phyloP scores from a whole-genome alignment of 1,139 yeast species.

The Suhomyces anneliseae region DNA sequence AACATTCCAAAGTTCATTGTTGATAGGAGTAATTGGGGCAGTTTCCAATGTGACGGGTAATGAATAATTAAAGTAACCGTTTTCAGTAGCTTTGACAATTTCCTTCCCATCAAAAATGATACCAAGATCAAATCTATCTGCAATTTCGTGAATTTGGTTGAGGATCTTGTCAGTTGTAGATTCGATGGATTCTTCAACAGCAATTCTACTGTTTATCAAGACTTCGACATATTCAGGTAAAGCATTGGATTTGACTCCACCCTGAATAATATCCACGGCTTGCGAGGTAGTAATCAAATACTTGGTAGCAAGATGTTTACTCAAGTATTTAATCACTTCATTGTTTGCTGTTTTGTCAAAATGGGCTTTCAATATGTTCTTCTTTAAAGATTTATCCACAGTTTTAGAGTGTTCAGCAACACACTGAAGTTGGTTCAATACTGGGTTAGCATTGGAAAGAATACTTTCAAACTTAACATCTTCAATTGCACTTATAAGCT shows the following conservation, averaged over 20 bases:
- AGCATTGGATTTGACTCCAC: slow-evolving; percentile 73
- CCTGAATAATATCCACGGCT: slow-evolving; percentile 66
- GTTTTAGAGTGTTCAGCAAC: slow-evolving; percentile 39
- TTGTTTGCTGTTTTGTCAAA: slow-evolving; percentile 42
- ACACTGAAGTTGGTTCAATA: slow-evolving; percentile 42
- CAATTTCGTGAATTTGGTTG: slow-evolving; percentile 39
- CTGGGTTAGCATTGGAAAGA: slow-evolving; percentile 43
- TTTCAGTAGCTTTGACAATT: slow-evolving; percentile 27
- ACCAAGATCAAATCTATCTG: slow-evolving; percentile 48
- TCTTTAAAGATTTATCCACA: slow-evolving; percentile 31
- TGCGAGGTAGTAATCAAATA: slow-evolving; percentile 62
- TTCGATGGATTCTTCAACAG: slow-evolving; percentile 48
- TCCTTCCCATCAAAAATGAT: slow-evolving; percentile 37
- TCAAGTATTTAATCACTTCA: slow-evolving; percentile 37
- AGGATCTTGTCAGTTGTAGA: slow-evolving; percentile 41
- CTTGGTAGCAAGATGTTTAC: slow-evolving; percentile 22
- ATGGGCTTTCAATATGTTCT: slow-evolving; percentile 43
- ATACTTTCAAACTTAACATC: slow-evolving; percentile 33
- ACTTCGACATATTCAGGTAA: slow-evolving; percentile 66
- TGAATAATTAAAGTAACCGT: slow-evolving; percentile 50
- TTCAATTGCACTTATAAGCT: slow-evolving; percentile 40
- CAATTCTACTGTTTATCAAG: slow-evolving; percentile 59
- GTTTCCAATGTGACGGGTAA: slow-evolving; percentile 46
- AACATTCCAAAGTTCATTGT: slow-evolving; percentile 50
- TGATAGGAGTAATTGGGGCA: slow-evolving; percentile 57